Base-by-base conservation (phyloP, 169 alveolate genomes). In the Hammondia hammondi region DNA sequence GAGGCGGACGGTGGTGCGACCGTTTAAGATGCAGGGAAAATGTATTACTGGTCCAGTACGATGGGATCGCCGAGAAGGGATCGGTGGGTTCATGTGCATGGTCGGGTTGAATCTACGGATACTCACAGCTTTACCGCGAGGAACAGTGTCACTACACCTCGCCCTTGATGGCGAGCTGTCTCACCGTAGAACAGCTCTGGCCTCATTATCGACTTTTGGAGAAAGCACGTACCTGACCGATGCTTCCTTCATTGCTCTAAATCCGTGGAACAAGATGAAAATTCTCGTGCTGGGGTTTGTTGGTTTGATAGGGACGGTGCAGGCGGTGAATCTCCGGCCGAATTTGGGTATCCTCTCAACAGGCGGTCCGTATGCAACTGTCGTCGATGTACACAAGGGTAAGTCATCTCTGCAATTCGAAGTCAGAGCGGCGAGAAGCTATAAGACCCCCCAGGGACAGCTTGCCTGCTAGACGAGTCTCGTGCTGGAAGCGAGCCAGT, bases 321-420 rank as follows among this genome's bases (percentile, higher is more conserved):
- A 39, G 29, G 57, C 43, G 90, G 43, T 82, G 39, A 82, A 82
- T 32, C 48, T 77, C 48, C 87, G 87, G 87, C 48, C 87, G 3
- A 77, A 32, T 32, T 21, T 39, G 90, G 90, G 70, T 2, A 19
- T 82, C 29, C 57, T 82, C 90, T 4, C 57, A n/a, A 39, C 57
- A 19, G 70, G 90, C 19, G 85, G 85, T 35, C 90, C 90, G 35
- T 82, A 82, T 71, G 90, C 90, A 10, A 82, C 71, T 10, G 4
- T 82, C 70, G 90, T 82, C n/a, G 90, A 82, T 82, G 90, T 82
- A 17, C 90, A 82, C 19, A 82, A 82, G 70, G 90, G 90, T 82
- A 82, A 19, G 71, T 43, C 9, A 19, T 10, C 72, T 43, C 24
- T 48, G 35, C 19, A 6, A 21, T 43, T 9, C 39, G 90, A 3